Evolutionary conservation across 345 rosid species (phyloP).

Genomic region (Corymbia maculata): DNA sequence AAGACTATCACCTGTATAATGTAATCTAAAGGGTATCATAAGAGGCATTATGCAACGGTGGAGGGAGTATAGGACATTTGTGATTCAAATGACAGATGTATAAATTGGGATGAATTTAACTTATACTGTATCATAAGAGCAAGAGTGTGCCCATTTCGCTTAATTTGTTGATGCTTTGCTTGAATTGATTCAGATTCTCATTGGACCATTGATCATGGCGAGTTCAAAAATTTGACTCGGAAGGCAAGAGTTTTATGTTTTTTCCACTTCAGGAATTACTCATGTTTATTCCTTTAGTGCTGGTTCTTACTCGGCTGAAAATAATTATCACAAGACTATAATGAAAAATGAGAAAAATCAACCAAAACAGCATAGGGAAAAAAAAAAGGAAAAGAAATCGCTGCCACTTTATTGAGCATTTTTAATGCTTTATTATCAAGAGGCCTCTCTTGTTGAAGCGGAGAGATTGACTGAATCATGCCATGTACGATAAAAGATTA

Average conservation of each 20-base stretch:
- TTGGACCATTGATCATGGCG: not conserved
- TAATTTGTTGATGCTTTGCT: not conserved
- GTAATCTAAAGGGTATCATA: too few relatives aligned
- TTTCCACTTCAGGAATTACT: not conserved
- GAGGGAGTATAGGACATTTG: conserved; percentile 22
- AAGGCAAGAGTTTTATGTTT: not conserved
- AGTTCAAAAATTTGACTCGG: not conserved
- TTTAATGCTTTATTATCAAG: not conserved
- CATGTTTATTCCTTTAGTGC: not conserved
- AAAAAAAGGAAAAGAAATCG: not conserved
- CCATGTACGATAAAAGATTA: not conserved
- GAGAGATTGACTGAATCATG: not conserved
- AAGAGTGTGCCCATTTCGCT: not conserved
- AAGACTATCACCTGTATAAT: conserved; percentile 14
- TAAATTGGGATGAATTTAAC: not conserved
- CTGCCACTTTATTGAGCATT: not conserved
- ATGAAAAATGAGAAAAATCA: not conserved
- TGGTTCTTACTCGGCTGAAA: not conserved
- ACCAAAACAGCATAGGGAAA: not conserved
- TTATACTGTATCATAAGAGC: not conserved
- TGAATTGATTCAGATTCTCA: not conserved
- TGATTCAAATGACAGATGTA: not conserved
- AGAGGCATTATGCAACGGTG: conserved; percentile 83
- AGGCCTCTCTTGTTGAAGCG: not conserved
- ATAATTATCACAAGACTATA: not conserved